A percentile compares a stretch with the other conserved stretches of the same genome.
phyloP scores from a whole-genome alignment of 2,329 filamentous ascomycete genomes.

The Colletotrichum brevisporum region DNA sequence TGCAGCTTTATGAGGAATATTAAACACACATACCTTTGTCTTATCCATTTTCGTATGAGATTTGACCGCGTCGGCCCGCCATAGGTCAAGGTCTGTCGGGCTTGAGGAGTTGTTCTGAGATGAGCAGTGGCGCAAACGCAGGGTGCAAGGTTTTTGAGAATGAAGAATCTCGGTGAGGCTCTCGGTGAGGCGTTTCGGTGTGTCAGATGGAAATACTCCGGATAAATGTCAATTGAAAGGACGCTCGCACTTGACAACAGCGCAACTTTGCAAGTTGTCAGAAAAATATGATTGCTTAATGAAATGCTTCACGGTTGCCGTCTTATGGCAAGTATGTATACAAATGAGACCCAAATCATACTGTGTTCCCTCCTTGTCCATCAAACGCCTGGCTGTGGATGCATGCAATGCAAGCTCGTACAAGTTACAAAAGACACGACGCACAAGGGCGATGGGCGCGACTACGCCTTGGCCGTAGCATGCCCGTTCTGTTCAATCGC shows the following conservation, averaged over 20 bases:
- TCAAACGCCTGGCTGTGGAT: conserved; percentile 34
- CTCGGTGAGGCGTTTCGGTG: conserved; percentile 20
- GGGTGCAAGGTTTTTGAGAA: conserved; percentile 21
- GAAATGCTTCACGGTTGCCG: too few relatives aligned
- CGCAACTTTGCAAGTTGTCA: too few relatives aligned
- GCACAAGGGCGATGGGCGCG: background rate
- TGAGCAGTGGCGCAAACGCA: background rate
- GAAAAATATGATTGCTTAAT: too few relatives aligned
- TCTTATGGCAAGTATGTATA: too few relatives aligned
- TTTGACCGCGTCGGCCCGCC: background rate
- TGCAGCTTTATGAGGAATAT: background rate
- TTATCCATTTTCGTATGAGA: conserved; percentile 34
- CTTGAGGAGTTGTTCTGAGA: background rate
- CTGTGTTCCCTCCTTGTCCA: conserved; percentile 12
- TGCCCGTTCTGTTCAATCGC: conserved; percentile 16
- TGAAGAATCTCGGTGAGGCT: conserved; percentile 20
- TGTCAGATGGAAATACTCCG: conserved; percentile 26
- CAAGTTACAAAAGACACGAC: background rate
- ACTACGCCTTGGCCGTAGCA: conserved; percentile 12
- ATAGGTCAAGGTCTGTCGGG: background rate
- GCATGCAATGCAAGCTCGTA: conserved; percentile 5
- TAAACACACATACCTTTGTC: conserved; percentile 21
- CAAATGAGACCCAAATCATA: background rate
- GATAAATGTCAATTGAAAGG: background rate
- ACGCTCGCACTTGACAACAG: too few relatives aligned